Conservation (phyloP, 2,329 filamentous ascomycete genomes). For the Sarocladium kiliense region DNA sequence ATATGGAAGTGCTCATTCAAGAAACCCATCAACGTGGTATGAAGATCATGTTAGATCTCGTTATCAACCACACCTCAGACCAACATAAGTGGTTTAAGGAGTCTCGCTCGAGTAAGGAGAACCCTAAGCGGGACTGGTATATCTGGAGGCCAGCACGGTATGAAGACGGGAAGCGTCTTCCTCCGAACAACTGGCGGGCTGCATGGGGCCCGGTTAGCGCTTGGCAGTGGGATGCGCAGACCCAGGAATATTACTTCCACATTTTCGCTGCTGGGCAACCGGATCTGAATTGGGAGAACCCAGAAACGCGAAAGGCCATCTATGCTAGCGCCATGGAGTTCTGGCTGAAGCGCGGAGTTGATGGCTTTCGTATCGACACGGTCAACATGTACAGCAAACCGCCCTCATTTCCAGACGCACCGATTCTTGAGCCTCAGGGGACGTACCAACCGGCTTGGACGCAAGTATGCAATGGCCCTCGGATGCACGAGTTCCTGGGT, state of each 20-base stretch:
- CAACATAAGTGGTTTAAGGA: conserved; percentile 69
- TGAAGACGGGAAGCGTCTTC: conserved; percentile 54
- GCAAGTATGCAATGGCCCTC: conserved; percentile 50
- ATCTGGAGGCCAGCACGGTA: conserved; percentile 51
- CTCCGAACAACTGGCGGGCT: conserved; percentile 71
- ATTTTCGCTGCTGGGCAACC: conserved; percentile 60
- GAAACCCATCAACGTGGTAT: conserved; percentile 59
- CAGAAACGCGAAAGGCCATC: neutral
- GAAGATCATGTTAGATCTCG: conserved; percentile 68
- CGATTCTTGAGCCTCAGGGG: conserved; percentile 34
- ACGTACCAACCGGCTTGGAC: conserved; percentile 36
- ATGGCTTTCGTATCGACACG: conserved; percentile 64
- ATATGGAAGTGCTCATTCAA: conserved; percentile 58
- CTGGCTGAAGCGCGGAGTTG: conserved; percentile 65
- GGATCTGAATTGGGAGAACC: conserved; percentile 64
- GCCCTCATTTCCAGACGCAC: conserved; percentile 47
- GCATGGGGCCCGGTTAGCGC: conserved; percentile 62
- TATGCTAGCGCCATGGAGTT: conserved; percentile 50
- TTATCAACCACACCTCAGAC: conserved; percentile 73
- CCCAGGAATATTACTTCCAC: conserved; percentile 44
- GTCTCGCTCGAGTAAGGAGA: conserved; percentile 55
- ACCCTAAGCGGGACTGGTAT: conserved; percentile 66
- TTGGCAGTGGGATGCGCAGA: conserved; percentile 30
- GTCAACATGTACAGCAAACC: conserved; percentile 63
- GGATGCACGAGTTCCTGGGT: conserved; percentile 55